Evolutionary conservation across 768 basidiomycete species (phyloP), one percentile per base, ranked within the genome.

Genomic region (Mycena pura): DNA sequence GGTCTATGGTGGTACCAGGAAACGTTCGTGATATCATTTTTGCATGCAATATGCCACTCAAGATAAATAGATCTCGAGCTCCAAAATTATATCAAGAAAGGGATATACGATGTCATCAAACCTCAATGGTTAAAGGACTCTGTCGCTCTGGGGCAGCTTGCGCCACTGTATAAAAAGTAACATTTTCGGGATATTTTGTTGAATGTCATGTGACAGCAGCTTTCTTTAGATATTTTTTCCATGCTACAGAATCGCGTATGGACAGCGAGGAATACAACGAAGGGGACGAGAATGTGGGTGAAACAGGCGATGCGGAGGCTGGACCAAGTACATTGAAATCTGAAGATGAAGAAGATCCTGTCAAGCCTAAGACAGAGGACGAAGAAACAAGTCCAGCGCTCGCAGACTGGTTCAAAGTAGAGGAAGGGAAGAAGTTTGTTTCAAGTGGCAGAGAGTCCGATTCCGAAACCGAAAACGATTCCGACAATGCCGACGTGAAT

Each of bases 41-140:
- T 44, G 8, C 22, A 40, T 22, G 24, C 25, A n/a, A 34, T 39
- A 31, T 32, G 40, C 15, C 7, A 14, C 40, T 39, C 11, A 15
- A 17, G 46, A 14, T 61, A 38, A 29, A 19, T 14, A 65, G 48
- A 27, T 51, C 43, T 58, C 6, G 87, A 91, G 66, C 78, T 93
- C 66, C 88, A 85, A 71, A 73, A 86, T 53, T 74, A 91, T 55
- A 88, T 93, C 49, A 81, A 89, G 57, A 92, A 91, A 67, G 88
- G 82, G 4, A 78, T 80, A 1, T 78, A 87, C 55, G 89, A 93
- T 63, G 86, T 96, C 48, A 76, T 96, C 60, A 87, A 83, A 55
- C 93, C 96, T 0, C 76, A 83, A 27, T 99, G 95, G 95, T 78
- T 99, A 53, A 70, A 80, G 34, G 92, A 95, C 69, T 95, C 89